These are phyloP conservation scores for Solanum etuberosum DNA, from an alignment of 257 asterid genomes.

Conservation along the genomic window DNA sequence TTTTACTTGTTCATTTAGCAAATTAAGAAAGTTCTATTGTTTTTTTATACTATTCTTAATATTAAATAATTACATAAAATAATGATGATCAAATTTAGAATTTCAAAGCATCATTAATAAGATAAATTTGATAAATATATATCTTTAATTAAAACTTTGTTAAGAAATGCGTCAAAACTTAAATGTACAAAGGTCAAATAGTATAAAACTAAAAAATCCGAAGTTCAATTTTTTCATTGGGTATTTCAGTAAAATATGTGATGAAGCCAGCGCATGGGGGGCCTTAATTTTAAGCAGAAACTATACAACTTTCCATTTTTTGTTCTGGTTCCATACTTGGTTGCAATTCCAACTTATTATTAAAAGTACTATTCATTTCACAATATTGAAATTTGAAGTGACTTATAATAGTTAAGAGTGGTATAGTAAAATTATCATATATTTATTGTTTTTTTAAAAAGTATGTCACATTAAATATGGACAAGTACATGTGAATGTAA, in stretches of 20 bases:
- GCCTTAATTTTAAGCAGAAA: background rate
- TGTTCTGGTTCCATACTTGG: background rate
- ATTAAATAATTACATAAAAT: no score
- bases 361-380: background rate
- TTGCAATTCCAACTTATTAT: background rate
- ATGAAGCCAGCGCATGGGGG: background rate
- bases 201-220: no score
- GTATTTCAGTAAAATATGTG: background rate
- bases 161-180: no score
- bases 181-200: background rate
- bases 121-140: no score
- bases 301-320: background rate
- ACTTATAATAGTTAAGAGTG: background rate
- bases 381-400: background rate
- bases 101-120: rapidly evolving
- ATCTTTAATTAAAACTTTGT: no score
- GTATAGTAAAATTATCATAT: background rate
- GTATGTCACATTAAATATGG: background rate
- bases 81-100: no score
- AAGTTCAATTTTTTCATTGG: background rate
- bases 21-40: background rate
- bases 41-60: no score
- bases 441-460: background rate
- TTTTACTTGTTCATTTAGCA: background rate
- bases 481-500: background rate